These are phyloP conservation scores for Funneliformis mosseae DNA, from an alignment of 192 early-diverging fungal species.

Conservation along the genomic window DNA sequence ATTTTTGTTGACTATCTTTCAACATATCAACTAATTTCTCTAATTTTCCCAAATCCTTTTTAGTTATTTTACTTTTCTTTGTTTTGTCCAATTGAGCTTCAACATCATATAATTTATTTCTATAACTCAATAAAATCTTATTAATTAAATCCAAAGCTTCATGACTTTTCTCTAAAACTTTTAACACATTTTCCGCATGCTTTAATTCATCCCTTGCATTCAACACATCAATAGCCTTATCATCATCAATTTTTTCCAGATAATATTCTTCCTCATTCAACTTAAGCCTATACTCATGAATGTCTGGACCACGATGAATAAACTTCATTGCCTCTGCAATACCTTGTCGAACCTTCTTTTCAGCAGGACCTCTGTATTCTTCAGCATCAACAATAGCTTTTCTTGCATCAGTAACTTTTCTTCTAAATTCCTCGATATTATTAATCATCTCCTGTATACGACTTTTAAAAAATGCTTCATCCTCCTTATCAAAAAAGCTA, in stretches of 20 bases:
- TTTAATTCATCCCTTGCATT: not conserved
- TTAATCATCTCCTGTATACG: not conserved
- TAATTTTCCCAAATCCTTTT: not conserved
- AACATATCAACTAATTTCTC: slow-evolving; percentile 8
- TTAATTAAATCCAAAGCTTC: not conserved
- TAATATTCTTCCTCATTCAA: not conserved
- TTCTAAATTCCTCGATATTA: not conserved
- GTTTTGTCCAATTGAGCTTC: not conserved
- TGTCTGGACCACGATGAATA: not conserved
- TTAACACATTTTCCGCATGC: not conserved
- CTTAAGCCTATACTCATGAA: not conserved
- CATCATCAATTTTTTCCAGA: too few relatives aligned
- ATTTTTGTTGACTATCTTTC: slow-evolving; percentile 6
- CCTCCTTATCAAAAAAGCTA: not conserved
- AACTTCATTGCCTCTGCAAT: not conserved
- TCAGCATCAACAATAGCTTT: not conserved
- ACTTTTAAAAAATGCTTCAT: not conserved
- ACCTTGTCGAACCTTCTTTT: not conserved
- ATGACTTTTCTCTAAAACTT: not conserved
- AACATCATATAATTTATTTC: not conserved
- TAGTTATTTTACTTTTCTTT: not conserved
- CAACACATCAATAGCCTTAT: not conserved
- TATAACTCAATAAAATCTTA: slow-evolving; percentile 13
- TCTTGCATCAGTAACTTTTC: not conserved
- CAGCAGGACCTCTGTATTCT: not conserved